Percentiles rank a stretch among this genome's conserved stretches.
Evolutionary conservation across 768 basidiomycete species (phyloP).

Genomic region (Tulasnella sp.): DNA sequence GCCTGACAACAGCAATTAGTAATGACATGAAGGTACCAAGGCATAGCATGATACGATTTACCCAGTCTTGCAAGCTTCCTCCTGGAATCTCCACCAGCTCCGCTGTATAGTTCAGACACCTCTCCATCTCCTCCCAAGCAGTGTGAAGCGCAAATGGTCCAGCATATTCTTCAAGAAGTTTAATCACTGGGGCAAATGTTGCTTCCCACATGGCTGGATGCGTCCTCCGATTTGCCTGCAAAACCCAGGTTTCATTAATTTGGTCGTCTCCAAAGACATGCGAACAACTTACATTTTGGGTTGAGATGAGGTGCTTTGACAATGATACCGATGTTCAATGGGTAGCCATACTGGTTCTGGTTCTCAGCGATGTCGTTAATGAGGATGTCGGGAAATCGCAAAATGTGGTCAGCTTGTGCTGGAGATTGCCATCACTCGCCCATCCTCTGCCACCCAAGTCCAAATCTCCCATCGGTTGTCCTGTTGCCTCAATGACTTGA

Average conservation of each 20-base stretch:
- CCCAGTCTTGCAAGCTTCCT: no score
- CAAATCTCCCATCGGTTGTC: constrained; percentile 28
- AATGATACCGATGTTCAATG: constrained; percentile 31
- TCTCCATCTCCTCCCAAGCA: background rate
- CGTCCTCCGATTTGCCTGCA: background rate
- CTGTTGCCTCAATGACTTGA: constrained; percentile 21
- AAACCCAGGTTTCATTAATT: background rate
- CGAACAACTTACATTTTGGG: background rate
- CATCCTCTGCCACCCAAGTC: constrained; percentile 24
- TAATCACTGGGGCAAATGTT: background rate
- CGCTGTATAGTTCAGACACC: background rate
- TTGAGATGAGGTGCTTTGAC: constrained; percentile 29
- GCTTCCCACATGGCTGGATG: background rate
- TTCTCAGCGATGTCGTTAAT: constrained; percentile 33
- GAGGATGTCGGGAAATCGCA: constrained; percentile 29
- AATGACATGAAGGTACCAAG: no score
- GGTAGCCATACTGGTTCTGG: constrained; percentile 26
- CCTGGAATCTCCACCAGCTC: no score
- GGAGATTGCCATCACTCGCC: constrained; percentile 33
- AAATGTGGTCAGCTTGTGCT: constrained; percentile 26
- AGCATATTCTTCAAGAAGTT: background rate
- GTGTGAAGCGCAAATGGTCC: background rate
- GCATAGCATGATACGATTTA: no score
- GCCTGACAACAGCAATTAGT: no score
- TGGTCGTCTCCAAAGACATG: background rate